Conservation (phyloP, 768 basidiomycete species). For the Lenzites betulinus region DNA sequence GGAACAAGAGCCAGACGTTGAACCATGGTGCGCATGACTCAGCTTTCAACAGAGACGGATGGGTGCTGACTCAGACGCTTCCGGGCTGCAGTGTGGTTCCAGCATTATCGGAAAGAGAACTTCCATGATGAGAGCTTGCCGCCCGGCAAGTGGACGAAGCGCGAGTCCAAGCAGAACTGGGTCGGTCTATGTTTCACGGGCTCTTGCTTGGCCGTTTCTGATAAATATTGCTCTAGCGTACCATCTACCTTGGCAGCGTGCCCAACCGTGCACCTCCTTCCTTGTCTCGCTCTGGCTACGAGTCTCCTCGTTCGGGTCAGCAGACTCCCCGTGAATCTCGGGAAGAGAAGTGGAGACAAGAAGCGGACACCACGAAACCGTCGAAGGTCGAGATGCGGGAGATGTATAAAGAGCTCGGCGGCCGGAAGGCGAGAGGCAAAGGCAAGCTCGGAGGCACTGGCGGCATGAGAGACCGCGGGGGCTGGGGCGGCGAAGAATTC, state of each 20-base stretch:
- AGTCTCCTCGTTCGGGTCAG: conserved; percentile 54
- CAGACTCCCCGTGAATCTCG: conserved; percentile 78
- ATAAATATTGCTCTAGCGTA: conserved; percentile 44
- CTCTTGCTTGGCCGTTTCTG: background rate
- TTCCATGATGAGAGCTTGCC: conserved; percentile 81
- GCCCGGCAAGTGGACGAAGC: conserved; percentile 87
- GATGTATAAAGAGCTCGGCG: conserved; percentile 89
- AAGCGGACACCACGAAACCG: conserved; percentile 57
- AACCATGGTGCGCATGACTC: conserved; percentile 70
- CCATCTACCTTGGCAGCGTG: conserved; percentile 45
- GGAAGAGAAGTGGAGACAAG: conserved; percentile 72
- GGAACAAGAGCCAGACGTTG: conserved; percentile 85
- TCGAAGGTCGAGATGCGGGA: conserved; percentile 86
- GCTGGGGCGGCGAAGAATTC: conserved; percentile 52
- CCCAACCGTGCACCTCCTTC: conserved; percentile 42
- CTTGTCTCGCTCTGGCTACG: conserved; percentile 41
- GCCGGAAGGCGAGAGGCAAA: conserved; percentile 78
- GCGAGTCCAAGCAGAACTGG: conserved; percentile 95
- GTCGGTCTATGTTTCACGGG: conserved; percentile 37
- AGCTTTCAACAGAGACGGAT: background rate
- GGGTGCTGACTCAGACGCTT: background rate
- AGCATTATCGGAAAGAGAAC: conserved; percentile 84
- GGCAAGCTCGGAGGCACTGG: conserved; percentile 65
- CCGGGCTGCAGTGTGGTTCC: conserved; percentile 84
- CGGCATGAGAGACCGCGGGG: conserved; percentile 74